These are phyloP conservation scores for Collybia sp. DNA, from an alignment of 768 basidiomycete species.

Conservation along the genomic window DNA sequence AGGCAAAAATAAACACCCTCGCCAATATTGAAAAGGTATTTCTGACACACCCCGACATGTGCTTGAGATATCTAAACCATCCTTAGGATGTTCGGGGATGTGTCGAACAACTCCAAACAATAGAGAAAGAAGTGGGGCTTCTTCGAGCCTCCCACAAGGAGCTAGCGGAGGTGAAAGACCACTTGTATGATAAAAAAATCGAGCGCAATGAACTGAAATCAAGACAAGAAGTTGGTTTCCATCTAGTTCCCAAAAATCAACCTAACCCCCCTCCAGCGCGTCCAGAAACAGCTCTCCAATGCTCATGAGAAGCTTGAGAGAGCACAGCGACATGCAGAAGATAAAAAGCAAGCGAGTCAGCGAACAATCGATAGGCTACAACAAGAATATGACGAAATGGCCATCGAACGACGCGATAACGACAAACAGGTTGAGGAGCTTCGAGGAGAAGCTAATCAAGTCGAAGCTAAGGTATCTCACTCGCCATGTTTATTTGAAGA, in stretches of 20 bases:
- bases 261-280: constrained; percentile 48
- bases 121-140: constrained; percentile 60
- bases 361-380: constrained; percentile 73
- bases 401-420: constrained; percentile 68
- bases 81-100: constrained; percentile 65
- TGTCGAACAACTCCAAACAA: constrained; percentile 70
- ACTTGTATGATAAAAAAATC: constrained; percentile 67
- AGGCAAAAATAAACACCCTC: constrained; percentile 67
- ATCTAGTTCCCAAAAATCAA: background rate
- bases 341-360: constrained; percentile 70
- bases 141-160: constrained; percentile 67
- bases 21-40: constrained; percentile 70
- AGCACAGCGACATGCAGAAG: constrained; percentile 74
- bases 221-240: constrained; percentile 54
- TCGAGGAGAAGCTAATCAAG: constrained; percentile 61
- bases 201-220: constrained; percentile 67
- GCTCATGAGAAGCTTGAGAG: constrained; percentile 81
- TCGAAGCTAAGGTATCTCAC: constrained; percentile 56
- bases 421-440: constrained; percentile 78
- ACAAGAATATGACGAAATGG: constrained; percentile 77
- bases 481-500: background rate
- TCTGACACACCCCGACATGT: background rate
- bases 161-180: constrained; percentile 62
- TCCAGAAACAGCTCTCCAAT: constrained; percentile 74
- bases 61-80: background rate